These are phyloP conservation scores for Astraeus odoratus DNA, from an alignment of 768 basidiomycete species.

Conservation along the genomic window DNA sequence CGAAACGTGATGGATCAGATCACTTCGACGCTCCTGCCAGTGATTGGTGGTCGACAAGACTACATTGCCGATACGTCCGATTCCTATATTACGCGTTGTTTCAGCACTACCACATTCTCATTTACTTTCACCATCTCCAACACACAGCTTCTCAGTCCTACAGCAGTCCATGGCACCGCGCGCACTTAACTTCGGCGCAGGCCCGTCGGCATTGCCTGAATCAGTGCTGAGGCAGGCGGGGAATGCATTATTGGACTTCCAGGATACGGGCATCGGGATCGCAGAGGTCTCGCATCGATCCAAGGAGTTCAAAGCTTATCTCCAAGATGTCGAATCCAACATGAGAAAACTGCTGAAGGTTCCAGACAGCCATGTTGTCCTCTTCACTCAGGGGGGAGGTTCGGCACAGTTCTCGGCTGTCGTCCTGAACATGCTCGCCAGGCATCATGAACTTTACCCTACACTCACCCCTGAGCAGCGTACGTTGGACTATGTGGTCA, in stretches of 20 bases:
- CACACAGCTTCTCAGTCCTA: too few species aligned
- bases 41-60: too few species aligned
- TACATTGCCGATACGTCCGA: too few species aligned
- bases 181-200: conserved; percentile 87
- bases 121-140: too few species aligned
- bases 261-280: conserved; percentile 88
- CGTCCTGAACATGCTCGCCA: conserved; percentile 85
- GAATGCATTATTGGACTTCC: conserved; percentile 83
- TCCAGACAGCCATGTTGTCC: conserved; percentile 75
- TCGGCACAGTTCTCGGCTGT: conserved; percentile 88
- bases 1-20: too few species aligned
- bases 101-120: too few species aligned
- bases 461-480: conserved; percentile 47
- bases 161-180: conserved; percentile 24
- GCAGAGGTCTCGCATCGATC: conserved; percentile 96
- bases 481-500: conserved; percentile 81
- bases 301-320: conserved; percentile 72
- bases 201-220: conserved; percentile 89
- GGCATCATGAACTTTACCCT: conserved; percentile 72
- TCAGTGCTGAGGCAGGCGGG: conserved; percentile 79
- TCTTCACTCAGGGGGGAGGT: conserved; percentile 95
- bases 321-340: conserved; percentile 54
- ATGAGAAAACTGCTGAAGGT: conserved; percentile 75
- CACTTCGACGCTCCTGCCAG: too few species aligned
- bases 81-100: too few species aligned